Percentiles rank a stretch among this genome's conserved stretches.
Conservation (phyloP, 106 monocot genomes). For the Apostasia shenzhenica region DNA sequence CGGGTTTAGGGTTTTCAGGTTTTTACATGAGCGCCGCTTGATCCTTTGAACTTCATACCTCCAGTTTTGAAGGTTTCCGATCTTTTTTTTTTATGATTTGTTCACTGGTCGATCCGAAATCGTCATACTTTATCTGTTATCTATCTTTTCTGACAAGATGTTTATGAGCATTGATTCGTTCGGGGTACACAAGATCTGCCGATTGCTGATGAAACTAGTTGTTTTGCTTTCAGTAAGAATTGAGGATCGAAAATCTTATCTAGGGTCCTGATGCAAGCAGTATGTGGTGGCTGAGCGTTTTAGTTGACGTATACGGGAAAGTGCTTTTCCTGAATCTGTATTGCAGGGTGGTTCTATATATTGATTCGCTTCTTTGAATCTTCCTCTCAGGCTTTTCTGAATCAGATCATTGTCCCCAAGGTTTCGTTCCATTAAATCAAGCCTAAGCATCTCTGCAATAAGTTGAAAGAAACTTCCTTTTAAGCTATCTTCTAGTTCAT, state of each 20-base stretch:
- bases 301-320: constrained; percentile 47
- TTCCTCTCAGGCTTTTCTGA: too few relatives aligned
- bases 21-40: neutral
- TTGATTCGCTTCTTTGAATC: neutral
- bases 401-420: neutral
- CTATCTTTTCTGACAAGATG: too few relatives aligned
- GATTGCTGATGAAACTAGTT: neutral
- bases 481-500: neutral
- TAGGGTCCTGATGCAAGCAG: constrained; percentile 4
- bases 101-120: too few relatives aligned
- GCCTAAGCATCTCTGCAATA: neutral
- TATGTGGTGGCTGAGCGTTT: constrained; percentile 65
- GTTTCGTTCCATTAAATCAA: neutral
- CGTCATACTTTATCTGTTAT: too few relatives aligned
- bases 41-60: too few relatives aligned
- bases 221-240: too few relatives aligned
- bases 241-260: neutral
- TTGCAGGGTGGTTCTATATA: constrained; percentile 81
- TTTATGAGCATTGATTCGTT: neutral
- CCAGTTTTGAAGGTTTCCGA: too few relatives aligned
- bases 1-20: neutral
- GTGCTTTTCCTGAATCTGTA: constrained; percentile 66
- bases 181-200: neutral
- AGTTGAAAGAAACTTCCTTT: neutral
- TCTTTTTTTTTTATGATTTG: too few relatives aligned